Evolutionary conservation across 179 eudicot species (phyloP), one percentile per base, ranked within the genome.

Genomic region (Amaranthus tricolor): DNA sequence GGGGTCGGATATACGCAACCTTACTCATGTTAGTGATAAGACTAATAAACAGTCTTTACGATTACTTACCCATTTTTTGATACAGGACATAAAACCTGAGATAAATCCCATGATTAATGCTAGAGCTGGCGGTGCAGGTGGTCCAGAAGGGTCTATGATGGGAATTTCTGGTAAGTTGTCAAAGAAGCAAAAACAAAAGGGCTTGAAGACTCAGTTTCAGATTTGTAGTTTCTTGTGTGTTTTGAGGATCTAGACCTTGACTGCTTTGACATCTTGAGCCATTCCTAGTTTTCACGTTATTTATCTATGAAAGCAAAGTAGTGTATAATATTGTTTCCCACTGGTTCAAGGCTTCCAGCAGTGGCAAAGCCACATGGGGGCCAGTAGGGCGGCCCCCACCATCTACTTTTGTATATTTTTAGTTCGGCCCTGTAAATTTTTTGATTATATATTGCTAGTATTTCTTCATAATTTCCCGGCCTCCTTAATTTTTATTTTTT

Each of bases 51-150:
- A 31, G 40, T 68, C 69, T 49, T 74, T 65, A 43, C 70, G 31
- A 71, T 51, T 55, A 21, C 72, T 45, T 24, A 24, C 19, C 6
- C n/a, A 53, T 48, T 53, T 74, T 43, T 64, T 75, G 74, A 5
- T 17, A 59, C 82, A 86, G 89, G 89, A 86, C 51, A 61, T 79
- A 15, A 84, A 79, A 77, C 66, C 80, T 73, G 81, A 84, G 79
- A 78, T 82, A 53, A 79, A 75, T 75, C 71, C 84, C 12, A 79
- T 81, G 77, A 82, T 82, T 43, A 81, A 82, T 62, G 77, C 82
- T 56, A 79, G 83, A 77, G 68, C 24, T 49, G 74, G 79, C 65
- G 85, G 84, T 51, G 69, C 84, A 45, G 79, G 78, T 77, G 85
- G 84, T 69, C 62, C 83, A 53, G 87, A 82, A 66, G 84, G 80